Conservation (phyloP, 805 yeast species). For the Candida chauliodis region DNA sequence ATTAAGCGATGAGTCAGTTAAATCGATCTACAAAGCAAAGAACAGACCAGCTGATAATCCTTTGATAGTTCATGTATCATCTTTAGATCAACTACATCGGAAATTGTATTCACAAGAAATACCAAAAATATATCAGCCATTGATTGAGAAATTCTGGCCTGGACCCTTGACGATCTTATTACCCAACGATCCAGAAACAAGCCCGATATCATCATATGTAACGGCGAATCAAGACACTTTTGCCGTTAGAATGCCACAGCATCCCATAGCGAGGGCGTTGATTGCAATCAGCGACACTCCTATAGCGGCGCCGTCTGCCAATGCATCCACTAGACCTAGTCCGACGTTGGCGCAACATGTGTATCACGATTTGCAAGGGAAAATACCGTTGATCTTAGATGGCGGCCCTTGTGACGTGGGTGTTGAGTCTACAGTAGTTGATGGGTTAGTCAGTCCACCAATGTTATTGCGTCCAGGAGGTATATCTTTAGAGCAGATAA, state of each 20-base stretch:
- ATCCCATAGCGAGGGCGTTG: constrained; percentile 87
- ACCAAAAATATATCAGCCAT: constrained; percentile 63
- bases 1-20: constrained; percentile 66
- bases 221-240: constrained; percentile 88
- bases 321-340: constrained; percentile 92
- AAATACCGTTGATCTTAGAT: constrained; percentile 80
- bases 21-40: constrained; percentile 78
- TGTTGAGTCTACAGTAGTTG: constrained; percentile 90
- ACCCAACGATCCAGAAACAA: constrained; percentile 44
- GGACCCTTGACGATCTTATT: constrained; percentile 89
- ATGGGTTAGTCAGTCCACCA: constrained; percentile 84
- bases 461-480: constrained; percentile 94
- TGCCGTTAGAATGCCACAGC: constrained; percentile 85
- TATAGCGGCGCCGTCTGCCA: constrained; percentile 96
- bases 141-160: constrained; percentile 83
- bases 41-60: constrained; percentile 97
- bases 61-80: constrained; percentile 82
- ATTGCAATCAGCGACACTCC: constrained; percentile 84
- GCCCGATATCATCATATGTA: constrained; percentile 65
- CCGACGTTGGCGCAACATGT: constrained; percentile 91
- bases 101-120: constrained; percentile 49
- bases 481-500: constrained; percentile 73
- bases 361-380: constrained; percentile 69
- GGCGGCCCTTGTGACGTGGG: constrained; percentile 91
- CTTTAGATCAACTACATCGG: constrained; percentile 65